Conservation (phyloP, 176 grass and related monocot species). For the Bromus sterilis region DNA sequence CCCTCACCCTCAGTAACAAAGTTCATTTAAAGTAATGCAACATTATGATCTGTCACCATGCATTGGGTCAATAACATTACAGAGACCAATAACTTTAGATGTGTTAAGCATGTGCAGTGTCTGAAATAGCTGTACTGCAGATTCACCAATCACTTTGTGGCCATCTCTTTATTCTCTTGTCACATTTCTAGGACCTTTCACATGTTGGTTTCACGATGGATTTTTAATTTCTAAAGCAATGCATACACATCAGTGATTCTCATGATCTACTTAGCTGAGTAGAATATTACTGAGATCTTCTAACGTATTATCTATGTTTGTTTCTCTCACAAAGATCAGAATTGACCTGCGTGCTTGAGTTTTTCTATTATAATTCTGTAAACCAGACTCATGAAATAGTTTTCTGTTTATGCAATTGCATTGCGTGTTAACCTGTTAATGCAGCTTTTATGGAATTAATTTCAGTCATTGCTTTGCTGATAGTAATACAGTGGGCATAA, state of each 20-base stretch:
- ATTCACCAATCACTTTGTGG: background rate
- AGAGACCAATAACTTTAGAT: conserved; percentile 10
- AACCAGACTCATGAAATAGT: background rate
- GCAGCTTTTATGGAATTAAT: conserved; percentile 12
- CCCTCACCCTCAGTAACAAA: conserved; percentile 4
- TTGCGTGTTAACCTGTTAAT: conserved; percentile 5
- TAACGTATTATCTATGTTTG: background rate
- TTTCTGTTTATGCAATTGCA: background rate
- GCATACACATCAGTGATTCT: background rate
- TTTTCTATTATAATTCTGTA: background rate
- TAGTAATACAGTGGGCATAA: background rate
- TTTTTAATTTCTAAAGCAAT: conserved; percentile 4
- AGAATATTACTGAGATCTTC: conserved; percentile 12
- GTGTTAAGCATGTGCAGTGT: conserved; percentile 24
- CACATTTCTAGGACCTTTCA: conserved; percentile 29
- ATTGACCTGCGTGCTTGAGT: background rate
- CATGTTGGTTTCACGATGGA: background rate
- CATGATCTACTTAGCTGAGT: background rate
- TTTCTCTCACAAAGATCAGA: background rate
- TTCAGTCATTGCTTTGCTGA: conserved; percentile 12
- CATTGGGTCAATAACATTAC: background rate
- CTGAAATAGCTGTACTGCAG: conserved; percentile 19
- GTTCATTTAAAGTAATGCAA: conserved; percentile 18
- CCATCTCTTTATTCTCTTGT: background rate
- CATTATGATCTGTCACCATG: background rate